phyloP scores from a whole-genome alignment of 768 basidiomycete species.

The Roridomyces roridus region DNA sequence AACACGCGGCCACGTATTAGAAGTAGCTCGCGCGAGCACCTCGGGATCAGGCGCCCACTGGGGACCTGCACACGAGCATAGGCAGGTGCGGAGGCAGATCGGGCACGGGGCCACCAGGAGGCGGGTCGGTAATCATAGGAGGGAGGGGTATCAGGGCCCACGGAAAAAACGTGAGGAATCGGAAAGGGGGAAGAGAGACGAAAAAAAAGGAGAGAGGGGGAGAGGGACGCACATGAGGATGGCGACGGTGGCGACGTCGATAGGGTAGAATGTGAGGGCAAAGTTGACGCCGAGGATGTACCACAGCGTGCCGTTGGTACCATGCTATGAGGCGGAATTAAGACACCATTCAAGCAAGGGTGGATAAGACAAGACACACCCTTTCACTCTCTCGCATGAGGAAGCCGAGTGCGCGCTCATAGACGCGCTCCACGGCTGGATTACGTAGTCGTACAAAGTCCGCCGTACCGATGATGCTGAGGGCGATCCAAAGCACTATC shows the following conservation, averaged over 20 bases:
- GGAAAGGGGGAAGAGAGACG: constrained; percentile 8
- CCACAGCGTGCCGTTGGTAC: constrained; percentile 88
- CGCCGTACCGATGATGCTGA: constrained; percentile 72
- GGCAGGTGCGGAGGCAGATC: too few relatives aligned
- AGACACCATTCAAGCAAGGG: not conserved
- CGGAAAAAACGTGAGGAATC: constrained; percentile 2
- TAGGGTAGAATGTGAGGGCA: constrained; percentile 76
- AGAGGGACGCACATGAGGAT: constrained; percentile 78
- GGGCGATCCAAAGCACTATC: constrained; percentile 64
- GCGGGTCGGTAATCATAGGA: not conserved
- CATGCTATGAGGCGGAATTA: constrained; percentile 17
- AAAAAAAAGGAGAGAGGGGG: not conserved
- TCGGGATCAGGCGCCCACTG: too few relatives aligned
- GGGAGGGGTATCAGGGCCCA: not conserved
- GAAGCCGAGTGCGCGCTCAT: constrained; percentile 76
- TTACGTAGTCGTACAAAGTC: constrained; percentile 78
- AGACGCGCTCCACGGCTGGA: constrained; percentile 68
- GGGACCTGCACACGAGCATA: too few relatives aligned
- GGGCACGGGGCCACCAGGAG: too few relatives aligned
- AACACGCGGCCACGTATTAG: too few relatives aligned
- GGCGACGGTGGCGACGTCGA: constrained; percentile 88
- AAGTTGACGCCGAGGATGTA: constrained; percentile 88
- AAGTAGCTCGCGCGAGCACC: too few relatives aligned
- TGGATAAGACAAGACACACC: constrained; percentile 44
- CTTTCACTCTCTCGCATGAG: constrained; percentile 92